phyloP scores from a whole-genome alignment of 108 stramenopile genomes.

The Pseudonitzschia multiseries region DNA sequence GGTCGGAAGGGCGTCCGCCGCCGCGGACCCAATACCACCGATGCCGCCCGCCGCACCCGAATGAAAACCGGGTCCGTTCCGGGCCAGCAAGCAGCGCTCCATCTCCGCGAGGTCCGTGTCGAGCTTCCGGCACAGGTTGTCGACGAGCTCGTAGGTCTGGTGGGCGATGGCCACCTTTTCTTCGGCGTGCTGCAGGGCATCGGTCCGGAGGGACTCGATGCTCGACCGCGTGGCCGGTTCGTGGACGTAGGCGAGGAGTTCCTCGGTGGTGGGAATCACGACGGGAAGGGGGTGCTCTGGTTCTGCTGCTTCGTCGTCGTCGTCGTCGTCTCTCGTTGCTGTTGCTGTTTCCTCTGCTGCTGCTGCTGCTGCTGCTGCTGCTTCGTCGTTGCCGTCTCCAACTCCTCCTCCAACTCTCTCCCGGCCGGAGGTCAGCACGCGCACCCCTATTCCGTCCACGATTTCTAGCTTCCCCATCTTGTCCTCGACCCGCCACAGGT shows the following conservation, averaged over 20 bases:
- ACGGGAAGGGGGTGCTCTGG: slow-evolving; percentile 13
- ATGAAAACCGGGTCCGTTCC: slow-evolving; percentile 17
- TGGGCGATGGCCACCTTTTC: slow-evolving; percentile 69
- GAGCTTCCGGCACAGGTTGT: slow-evolving; percentile 59
- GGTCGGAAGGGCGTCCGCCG: too few species aligned
- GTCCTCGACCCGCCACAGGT: slow-evolving; percentile 36
- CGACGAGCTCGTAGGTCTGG: slow-evolving; percentile 59
- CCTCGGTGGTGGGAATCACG: slow-evolving; percentile 58
- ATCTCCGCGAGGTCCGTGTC: slow-evolving; percentile 63
- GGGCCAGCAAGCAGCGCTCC: slow-evolving; percentile 46
- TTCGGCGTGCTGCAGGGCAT: slow-evolving; percentile 51
- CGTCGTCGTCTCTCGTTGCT: neutral
- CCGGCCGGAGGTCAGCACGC: slow-evolving; percentile 22
- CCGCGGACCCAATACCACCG: neutral
- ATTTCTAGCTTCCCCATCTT: slow-evolving; percentile 43
- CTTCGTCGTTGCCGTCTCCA: neutral
- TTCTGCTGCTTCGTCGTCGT: neutral
- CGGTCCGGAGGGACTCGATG: slow-evolving; percentile 43
- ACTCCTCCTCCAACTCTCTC: neutral
- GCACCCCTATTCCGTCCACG: slow-evolving; percentile 35
- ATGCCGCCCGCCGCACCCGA: neutral
- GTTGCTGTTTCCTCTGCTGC: neutral
- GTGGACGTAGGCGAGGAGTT: slow-evolving; percentile 42
- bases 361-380: too few species aligned
- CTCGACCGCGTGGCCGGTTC: slow-evolving; percentile 30